A percentile compares a stretch with the other conserved stretches of the same genome.
Conservation (phyloP, 257 asterid genomes). For the Gynochthodes officinalis region DNA sequence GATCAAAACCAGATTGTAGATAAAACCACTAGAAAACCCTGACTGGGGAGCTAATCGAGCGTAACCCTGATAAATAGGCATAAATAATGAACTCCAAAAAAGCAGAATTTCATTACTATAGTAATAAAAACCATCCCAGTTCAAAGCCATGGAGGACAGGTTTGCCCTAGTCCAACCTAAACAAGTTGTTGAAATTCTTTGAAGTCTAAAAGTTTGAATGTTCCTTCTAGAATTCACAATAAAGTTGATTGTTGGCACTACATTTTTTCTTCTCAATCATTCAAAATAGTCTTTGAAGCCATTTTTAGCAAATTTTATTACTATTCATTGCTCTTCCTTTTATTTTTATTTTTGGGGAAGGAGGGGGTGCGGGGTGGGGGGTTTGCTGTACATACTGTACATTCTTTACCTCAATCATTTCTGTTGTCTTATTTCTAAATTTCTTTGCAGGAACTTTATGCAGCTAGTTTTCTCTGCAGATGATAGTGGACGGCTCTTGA, state of each 20-base stretch:
- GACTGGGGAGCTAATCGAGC: neutral
- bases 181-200: neutral
- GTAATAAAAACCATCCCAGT: too few species aligned
- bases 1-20: neutral
- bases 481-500: constrained; percentile 81
- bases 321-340: neutral
- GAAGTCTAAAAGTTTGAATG: neutral
- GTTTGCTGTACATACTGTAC: neutral
- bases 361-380: too few species aligned
- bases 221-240: neutral
- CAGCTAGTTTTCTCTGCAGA: constrained; percentile 76
- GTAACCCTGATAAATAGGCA: too few species aligned
- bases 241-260: neutral
- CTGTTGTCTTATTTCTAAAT: neutral
- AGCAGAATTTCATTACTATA: too few species aligned
- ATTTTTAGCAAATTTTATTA: neutral
- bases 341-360: too few species aligned
- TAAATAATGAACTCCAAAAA: too few species aligned
- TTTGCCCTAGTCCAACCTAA: neutral
- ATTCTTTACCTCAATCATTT: neutral
- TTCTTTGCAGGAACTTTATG: constrained; percentile 62
- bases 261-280: neutral
- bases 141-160: neutral
- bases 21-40: neutral
- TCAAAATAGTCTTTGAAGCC: neutral